Percentiles rank a stretch among this genome's conserved stretches.
Conservation (phyloP, 345 rosid species). For the Corchorus capsularis region DNA sequence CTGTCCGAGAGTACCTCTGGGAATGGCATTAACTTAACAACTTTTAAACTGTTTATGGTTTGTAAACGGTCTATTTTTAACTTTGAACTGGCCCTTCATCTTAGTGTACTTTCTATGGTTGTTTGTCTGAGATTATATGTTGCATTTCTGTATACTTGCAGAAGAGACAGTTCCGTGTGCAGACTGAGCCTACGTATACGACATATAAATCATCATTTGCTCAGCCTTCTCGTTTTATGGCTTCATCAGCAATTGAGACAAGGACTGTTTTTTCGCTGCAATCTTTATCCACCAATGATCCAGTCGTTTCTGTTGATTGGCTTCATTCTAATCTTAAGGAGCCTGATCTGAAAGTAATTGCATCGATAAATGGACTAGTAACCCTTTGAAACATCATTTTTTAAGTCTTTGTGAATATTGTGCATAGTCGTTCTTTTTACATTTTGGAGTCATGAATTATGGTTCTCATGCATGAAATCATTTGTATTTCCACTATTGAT, state of each 20-base stretch:
- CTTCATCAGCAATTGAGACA: conserved; percentile 41
- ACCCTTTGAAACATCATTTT: conserved; percentile 2
- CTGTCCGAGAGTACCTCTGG: neutral
- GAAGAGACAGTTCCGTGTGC: conserved; percentile 44
- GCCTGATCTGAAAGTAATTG: conserved; percentile 77
- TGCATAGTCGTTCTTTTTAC: neutral
- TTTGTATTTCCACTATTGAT: neutral
- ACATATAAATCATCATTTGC: conserved; percentile 34
- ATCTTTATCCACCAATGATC: conserved; percentile 56
- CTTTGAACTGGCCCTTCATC: neutral
- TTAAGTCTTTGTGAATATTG: neutral
- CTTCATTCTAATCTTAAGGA: conserved; percentile 75
- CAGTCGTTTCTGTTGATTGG: conserved; percentile 97
- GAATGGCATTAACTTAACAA: too few relatives aligned
- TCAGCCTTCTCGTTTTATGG: conserved; percentile 49
- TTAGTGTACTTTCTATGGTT: conserved; percentile 15
- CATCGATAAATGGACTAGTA: neutral
- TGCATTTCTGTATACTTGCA: conserved; percentile 31
- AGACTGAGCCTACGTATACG: conserved; percentile 26
- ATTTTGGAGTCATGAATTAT: neutral
- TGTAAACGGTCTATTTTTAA: neutral
- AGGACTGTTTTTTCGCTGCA: conserved; percentile 47
- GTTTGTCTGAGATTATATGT: conserved; percentile 5
- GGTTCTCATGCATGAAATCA: neutral
- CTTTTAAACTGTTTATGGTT: neutral